Conservation (phyloP, 2,329 filamentous ascomycete genomes). For the Trichoderma breve region DNA sequence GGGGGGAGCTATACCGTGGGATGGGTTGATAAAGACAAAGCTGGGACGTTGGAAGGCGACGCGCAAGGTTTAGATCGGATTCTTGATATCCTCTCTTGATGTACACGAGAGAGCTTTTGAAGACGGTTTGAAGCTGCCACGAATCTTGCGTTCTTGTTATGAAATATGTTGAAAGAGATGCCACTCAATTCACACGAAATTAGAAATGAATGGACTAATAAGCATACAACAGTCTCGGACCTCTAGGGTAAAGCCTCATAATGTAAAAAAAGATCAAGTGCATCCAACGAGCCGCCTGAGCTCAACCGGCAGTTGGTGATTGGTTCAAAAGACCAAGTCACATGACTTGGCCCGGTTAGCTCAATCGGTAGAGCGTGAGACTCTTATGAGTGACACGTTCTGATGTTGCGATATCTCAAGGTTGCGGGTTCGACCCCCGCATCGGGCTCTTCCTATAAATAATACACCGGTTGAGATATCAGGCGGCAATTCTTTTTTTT, state of each 20-base stretch:
- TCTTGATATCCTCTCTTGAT: no score
- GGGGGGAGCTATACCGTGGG: no score
- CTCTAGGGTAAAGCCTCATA: background rate
- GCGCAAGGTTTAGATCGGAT: no score
- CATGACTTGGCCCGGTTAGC: constrained; percentile 35
- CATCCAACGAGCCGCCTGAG: background rate
- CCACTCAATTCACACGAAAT: no score
- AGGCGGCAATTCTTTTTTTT: background rate
- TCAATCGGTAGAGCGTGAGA: constrained; percentile 65
- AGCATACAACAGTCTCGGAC: no score
- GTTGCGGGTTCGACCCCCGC: constrained; percentile 54
- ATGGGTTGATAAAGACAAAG: no score
- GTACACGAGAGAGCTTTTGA: no score
- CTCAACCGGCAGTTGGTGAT: background rate
- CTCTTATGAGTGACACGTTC: constrained; percentile 48
- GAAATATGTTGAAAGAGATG: background rate
- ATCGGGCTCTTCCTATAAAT: constrained; percentile 41
- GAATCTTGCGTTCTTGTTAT: no score
- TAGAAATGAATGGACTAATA: no score
- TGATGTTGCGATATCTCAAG: constrained; percentile 44
- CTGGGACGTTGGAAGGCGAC: no score
- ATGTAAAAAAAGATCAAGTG: background rate
- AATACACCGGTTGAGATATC: constrained; percentile 1
- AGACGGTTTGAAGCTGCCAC: no score
- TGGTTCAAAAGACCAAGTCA: background rate